Evolutionary conservation across 1,284 basidiomycete species (phyloP), one percentile per base, ranked within the genome.

Genomic region (Kalmanozyma brasiliensis): DNA sequence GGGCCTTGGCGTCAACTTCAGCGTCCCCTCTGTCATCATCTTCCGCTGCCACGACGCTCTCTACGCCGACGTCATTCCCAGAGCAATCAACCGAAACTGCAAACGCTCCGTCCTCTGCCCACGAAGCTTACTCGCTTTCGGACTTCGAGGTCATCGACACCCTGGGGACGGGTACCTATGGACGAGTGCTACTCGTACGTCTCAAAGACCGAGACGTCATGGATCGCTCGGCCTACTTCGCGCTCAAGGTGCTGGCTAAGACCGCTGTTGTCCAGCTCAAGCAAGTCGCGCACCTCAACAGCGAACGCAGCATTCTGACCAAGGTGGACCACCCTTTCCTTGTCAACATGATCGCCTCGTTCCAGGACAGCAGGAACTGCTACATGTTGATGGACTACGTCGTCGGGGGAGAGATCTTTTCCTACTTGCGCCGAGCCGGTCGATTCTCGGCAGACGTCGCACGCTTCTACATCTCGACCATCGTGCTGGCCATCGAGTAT

Each of bases 201-300:
- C 53, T 57, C 26, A 63, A 59, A 40, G 38, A 36, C 9, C 44
- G 55, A 33, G 34, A 52, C 11, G 13, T 43, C 6, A 19, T 51
- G 6, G 53, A 64, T 16, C 72, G 68, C 14, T 49, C 52, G 16
- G 44, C 71, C 11, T 78, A 84, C 81, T 85, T 84, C 72, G 85
- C 85, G 9, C 83, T 85, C 82, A 87, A 87, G 79, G 85, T 87
- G 7, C 74, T 87, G 33, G 79, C 83, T 34, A 87, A 87, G 75
- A 77, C 81, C 6, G 85, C 86, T 61, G 83, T 87, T 49, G 85
- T 87, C 26, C 80, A 84, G 22, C 73, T 87, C 30, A 85, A 86
- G 63, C 86, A 87, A 72, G 84, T 87, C 33, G 85, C 86, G 73
- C 86, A 87, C 67, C 85, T 86, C 78, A 86, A 86, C 70, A 85